Evolutionary conservation across 1,139 yeast genomes (phyloP).

Genomic region (Pichia sp.): DNA sequence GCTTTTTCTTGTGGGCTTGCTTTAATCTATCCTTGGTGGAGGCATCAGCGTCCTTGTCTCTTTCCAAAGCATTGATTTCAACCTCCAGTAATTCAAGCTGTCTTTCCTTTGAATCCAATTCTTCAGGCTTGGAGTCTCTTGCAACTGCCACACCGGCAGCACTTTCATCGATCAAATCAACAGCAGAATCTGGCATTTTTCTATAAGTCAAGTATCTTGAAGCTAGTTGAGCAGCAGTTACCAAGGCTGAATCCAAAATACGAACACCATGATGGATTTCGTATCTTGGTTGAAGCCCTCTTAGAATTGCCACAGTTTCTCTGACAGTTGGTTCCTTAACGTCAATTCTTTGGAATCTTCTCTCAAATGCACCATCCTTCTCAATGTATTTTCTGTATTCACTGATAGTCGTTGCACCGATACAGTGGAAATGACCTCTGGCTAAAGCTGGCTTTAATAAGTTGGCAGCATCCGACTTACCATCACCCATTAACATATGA

Average conservation of each 20-base stretch:
- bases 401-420: conserved; percentile 95
- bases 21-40: conserved; percentile 82
- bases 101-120: conserved; percentile 88
- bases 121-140: conserved; percentile 97
- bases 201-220: conserved; percentile 92
- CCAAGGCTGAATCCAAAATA: conserved; percentile 90
- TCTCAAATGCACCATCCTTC: conserved; percentile 97
- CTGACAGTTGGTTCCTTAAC: conserved; percentile 90
- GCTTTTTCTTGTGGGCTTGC: conserved; percentile 72
- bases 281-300: conserved; percentile 94
- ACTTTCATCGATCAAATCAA: conserved; percentile 92
- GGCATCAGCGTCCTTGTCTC: conserved; percentile 88
- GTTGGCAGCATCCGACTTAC: conserved; percentile 90
- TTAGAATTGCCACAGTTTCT: conserved; percentile 91
- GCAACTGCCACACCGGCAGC: conserved; percentile 98
- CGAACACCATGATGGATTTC: conserved; percentile 98
- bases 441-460: conserved; percentile 95
- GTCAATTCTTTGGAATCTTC: conserved; percentile 96
- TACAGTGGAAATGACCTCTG: conserved; percentile 92
- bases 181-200: conserved; percentile 96
- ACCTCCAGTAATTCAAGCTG: conserved; percentile 87
- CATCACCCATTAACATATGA: conserved; percentile 99
- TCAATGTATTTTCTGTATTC: conserved; percentile 91
- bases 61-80: conserved; percentile 93
- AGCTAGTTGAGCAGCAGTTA: conserved; percentile 92